Evolutionary conservation across 1,284 basidiomycete genomes (phyloP), one percentile per base, ranked within the genome.

Genomic region (Malassezia equina): DNA sequence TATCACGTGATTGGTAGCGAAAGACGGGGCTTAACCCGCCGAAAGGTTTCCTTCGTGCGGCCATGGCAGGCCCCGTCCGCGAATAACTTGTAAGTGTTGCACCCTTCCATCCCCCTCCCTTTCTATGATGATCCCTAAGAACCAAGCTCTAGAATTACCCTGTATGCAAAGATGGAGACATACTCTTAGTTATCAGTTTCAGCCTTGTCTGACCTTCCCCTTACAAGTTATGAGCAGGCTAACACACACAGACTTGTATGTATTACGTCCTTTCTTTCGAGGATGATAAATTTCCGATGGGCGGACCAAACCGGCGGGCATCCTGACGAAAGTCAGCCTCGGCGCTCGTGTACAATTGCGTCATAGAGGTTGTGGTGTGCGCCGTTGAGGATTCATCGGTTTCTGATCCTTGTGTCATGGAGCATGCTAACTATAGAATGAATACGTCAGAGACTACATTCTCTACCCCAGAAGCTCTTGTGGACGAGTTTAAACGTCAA

Each of bases 81-180:
- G 8, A 19, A 15, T 7, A 6, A 36, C 23, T 27, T 3, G 51
- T 52, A 52, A 46, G 51, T 46, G n/a, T 48, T 15, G 39, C 23
- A 4, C 24, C 43, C 25, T 15, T 31, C 28, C 43, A 21, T 11
- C 17, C n/a, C 25, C 21, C 31, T 32, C 25, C 23, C 33, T 13
- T 32, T 42, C 12, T 29, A 17, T 56, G 54, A 56, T 56, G 54
- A 56, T 23, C 43, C n/a, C 36, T 29, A 56, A 32, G 54, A 49
- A 51, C 54, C 48, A 56, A 56, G 49, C 51, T 51, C 49, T 57
- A 51, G 50, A 57, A 52, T 57, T 57, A 47, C 49, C 34, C 55
- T 57, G 55, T 29, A 52, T 50, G 21, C 25, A 52, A 31, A 31
- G 5, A 43, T 57, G 55, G 50, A 57, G 55, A 57, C 50, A 47